phyloP scores from a whole-genome alignment of 164 flowering plant species.

The Berberis vulgaris region DNA sequence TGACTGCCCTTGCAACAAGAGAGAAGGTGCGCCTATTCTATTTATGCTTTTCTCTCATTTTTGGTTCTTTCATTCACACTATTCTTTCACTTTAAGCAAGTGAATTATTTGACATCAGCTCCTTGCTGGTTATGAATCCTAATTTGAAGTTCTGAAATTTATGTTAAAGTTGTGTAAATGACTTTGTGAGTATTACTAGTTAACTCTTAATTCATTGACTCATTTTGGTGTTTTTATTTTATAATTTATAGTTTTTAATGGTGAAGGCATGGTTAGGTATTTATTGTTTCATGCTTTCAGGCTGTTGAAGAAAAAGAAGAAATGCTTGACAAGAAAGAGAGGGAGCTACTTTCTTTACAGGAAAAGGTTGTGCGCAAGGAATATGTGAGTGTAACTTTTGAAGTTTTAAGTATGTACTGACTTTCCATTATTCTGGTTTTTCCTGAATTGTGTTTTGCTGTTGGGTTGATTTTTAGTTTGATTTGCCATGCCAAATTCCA shows the following conservation, averaged over 20 bases:
- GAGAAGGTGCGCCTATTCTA: constrained; percentile 49
- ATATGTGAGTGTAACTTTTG: constrained; percentile 37
- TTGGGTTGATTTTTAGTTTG: too few relatives aligned
- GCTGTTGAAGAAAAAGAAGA: constrained; percentile 45
- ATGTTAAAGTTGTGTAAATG: too few relatives aligned
- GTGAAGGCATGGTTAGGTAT: constrained; percentile 1
- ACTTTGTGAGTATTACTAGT: too few relatives aligned
- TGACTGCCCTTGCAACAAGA: constrained; percentile 41
- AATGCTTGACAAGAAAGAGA: constrained; percentile 51
- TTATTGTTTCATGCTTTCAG: constrained; percentile 26
- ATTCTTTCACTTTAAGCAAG: too few relatives aligned
- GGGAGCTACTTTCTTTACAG: constrained; percentile 52
- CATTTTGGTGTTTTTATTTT: too few relatives aligned
- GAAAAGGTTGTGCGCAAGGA: constrained; percentile 60
- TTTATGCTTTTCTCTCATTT: background rate
- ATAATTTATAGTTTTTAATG: background rate
- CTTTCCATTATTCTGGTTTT: background rate
- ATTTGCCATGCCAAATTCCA: too few relatives aligned
- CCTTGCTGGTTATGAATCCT: too few relatives aligned
- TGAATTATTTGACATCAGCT: too few relatives aligned
- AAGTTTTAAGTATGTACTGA: background rate
- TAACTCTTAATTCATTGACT: too few relatives aligned
- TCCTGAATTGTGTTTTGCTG: background rate
- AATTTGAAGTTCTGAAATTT: too few relatives aligned
- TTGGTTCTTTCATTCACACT: background rate